Conservation (phyloP, 345 rosid genomes). For the Noccaea caerulescens region DNA sequence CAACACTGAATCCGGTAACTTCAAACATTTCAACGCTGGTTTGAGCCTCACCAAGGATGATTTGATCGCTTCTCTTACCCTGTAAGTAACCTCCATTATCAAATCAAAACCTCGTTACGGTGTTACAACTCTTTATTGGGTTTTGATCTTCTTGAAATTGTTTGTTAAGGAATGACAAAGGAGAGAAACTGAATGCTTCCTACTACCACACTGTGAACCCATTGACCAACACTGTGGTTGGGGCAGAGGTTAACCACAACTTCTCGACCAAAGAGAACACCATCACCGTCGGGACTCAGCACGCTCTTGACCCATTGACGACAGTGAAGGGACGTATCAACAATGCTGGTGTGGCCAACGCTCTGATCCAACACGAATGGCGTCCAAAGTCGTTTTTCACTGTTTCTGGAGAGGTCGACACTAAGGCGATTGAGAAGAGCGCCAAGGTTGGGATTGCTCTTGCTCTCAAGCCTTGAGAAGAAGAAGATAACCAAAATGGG, state of each 20-base stretch:
- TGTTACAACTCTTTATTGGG: no score
- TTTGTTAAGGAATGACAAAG: conserved; percentile 75
- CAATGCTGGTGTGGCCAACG: conserved; percentile 82
- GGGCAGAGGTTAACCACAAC: conserved; percentile 91
- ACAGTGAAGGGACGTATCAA: conserved; percentile 85
- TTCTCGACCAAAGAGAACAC: conserved; percentile 82
- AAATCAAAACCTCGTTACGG: background rate
- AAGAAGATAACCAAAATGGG: conserved; percentile 41
- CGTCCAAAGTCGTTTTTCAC: conserved; percentile 88
- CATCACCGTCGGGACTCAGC: conserved; percentile 82
- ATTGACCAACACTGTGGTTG: conserved; percentile 80
- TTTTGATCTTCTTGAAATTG: conserved; percentile 1
- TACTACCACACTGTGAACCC: conserved; percentile 91
- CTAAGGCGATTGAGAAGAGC: conserved; percentile 89
- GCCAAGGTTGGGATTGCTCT: conserved; percentile 90
- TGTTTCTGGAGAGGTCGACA: conserved; percentile 89
- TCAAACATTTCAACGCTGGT: conserved; percentile 80
- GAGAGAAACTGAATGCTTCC: conserved; percentile 74
- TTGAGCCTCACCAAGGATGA: conserved; percentile 67
- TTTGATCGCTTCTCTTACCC: conserved; percentile 71
- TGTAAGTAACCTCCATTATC: conserved; percentile 57
- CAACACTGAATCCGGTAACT: conserved; percentile 73
- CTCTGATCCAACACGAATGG: conserved; percentile 95
- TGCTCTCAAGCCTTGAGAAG: conserved; percentile 76
- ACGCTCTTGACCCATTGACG: conserved; percentile 89